phyloP scores from a whole-genome alignment of 495 filamentous ascomycete genomes.

The Tuber umbilicatum region DNA sequence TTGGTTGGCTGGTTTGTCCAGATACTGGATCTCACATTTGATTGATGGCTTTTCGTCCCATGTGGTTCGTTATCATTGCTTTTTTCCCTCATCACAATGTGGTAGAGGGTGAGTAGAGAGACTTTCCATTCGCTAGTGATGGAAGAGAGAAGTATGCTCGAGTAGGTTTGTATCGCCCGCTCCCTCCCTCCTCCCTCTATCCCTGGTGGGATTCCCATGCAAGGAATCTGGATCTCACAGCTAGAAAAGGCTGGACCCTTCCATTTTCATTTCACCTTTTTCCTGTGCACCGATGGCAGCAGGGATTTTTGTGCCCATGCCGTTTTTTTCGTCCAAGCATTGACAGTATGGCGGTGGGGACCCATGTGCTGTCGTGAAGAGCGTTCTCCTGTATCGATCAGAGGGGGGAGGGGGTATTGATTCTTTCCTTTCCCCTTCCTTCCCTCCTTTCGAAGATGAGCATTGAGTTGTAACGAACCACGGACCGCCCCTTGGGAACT shows the following conservation, averaged over 20 bases:
- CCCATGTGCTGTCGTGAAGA: neutral
- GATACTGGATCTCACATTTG: conserved; percentile 2
- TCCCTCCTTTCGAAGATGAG: neutral
- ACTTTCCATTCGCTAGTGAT: neutral
- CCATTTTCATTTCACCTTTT: neutral
- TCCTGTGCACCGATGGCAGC: neutral
- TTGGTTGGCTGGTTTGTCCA: neutral
- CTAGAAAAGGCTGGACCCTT: neutral
- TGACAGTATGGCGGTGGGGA: neutral
- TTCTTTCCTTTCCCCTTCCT: neutral
- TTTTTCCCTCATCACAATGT: neutral
- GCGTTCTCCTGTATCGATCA: neutral
- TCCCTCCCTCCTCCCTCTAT: neutral
- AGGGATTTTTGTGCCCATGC: neutral
- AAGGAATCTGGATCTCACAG: neutral
- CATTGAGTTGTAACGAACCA: neutral
- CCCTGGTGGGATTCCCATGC: neutral
- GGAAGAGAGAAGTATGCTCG: too few species aligned
- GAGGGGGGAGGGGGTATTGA: neutral
- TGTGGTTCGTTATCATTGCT: neutral
- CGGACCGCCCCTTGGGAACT: neutral
- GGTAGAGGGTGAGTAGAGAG: neutral
- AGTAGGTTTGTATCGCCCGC: neutral
- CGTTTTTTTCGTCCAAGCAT: neutral
- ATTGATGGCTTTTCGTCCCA: neutral